Conservation (phyloP, 2,329 filamentous ascomycete species). For the Aspergillus fumigatiaffinis region DNA sequence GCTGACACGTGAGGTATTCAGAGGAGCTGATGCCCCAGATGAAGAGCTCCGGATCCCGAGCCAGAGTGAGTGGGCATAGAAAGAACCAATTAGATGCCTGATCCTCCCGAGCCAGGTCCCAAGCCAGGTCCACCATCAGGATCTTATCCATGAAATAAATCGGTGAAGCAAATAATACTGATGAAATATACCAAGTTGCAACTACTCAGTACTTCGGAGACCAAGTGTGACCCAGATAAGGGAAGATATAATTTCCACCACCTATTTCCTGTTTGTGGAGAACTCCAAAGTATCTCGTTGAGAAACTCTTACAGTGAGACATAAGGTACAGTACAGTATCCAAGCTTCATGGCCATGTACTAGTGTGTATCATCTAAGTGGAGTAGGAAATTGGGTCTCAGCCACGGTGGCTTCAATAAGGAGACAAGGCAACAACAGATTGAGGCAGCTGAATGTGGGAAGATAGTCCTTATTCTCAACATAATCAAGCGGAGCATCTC, state of each 20-base stretch:
- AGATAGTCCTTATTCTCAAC: not conserved
- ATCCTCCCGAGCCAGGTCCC: no score
- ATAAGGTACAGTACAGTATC: constrained; percentile 11
- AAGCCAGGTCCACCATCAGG: no score
- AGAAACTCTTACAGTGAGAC: no score
- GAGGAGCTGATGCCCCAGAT: not conserved
- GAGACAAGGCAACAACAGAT: constrained; percentile 5
- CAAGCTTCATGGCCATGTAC: constrained; percentile 11
- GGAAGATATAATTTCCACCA: not conserved
- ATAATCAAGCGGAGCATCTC: not conserved
- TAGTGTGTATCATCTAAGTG: constrained; percentile 14
- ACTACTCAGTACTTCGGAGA: not conserved
- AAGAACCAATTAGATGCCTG: no score
- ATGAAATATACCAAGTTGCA: no score
- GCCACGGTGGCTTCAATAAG: constrained; percentile 16
- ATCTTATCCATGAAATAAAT: no score
- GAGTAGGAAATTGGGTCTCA: not conserved
- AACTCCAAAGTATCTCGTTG: not conserved
- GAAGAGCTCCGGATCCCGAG: not conserved
- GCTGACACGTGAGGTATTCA: no score
- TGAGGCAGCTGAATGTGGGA: constrained; percentile 7
- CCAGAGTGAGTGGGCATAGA: not conserved
- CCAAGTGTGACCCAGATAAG: not conserved
- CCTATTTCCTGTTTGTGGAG: not conserved
- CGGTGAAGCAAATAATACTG: no score